Evolutionary conservation across 306 rosid species (phyloP), one percentile per base, ranked within the genome.

Genomic region (Crotalaria pallida): DNA sequence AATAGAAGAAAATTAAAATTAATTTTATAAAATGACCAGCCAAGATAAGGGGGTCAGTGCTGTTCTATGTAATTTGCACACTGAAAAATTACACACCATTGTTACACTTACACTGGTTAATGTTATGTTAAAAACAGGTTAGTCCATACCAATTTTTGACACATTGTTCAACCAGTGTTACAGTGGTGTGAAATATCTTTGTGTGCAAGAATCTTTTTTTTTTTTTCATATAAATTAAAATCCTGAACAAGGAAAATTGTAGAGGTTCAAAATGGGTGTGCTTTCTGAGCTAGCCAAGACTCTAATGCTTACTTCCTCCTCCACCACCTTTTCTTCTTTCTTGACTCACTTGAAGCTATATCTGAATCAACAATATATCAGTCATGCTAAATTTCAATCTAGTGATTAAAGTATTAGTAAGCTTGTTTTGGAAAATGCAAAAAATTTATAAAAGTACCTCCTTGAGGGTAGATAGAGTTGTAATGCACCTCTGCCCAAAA

Each of bases 401-500:
- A 55, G 12, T 53, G n/a, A 51, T 6, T 51, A 41, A 52, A 19
- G 2, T 6, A 29, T 51, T 59, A n/a, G 18, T 26, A 27, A 13
- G 58, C 73, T 18, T 16, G 22, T 69, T 71, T 60, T 3, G 60
- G 53, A 63, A 8, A 58, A 41, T n/a, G 34, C 2, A 59, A 62
- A 59, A 62, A 50, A 58, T 33, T 8, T 51, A 31, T 29, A 64
- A 31, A 80, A 19, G 72, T 88, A 91, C 97, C 97, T 84, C 87
- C 92, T 75, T 69, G 85, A 76, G 90, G 89, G 75, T 76, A 84
- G 53, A 91, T 88, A 62, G 96, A 91, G 78, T 91, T 91, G 88
- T 91, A 91, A 74, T 91, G 97, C 69, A 91, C 97, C 76, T 91
- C 97, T 15, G 97, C 97, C 97, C 96, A 91, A 76, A 91, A 91